phyloP scores from a whole-genome alignment of 768 basidiomycete species.

The Rhodotorula graminis region DNA sequence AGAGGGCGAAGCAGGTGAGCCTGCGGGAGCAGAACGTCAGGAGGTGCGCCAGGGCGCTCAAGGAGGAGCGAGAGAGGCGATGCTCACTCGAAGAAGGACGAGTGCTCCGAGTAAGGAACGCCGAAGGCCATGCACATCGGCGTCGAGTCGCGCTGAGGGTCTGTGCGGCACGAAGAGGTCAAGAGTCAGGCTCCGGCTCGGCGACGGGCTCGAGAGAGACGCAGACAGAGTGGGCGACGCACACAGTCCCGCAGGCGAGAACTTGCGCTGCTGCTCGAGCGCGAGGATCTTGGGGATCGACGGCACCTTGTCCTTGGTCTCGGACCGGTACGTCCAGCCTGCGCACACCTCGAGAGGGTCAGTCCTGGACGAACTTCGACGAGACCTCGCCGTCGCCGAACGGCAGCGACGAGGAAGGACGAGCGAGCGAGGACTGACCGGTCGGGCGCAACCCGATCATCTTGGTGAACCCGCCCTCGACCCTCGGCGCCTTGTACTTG shows the following conservation, averaged over 20 bases:
- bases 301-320: slow-evolving; percentile 53
- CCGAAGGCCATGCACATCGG: slow-evolving; percentile 51
- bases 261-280: slow-evolving; percentile 61
- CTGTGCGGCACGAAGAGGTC: background rate
- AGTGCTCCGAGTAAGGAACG: slow-evolving; percentile 82
- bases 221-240: background rate
- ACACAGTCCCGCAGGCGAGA: slow-evolving; percentile 55
- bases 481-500: slow-evolving; percentile 45
- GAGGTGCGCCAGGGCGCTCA: background rate
- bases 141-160: slow-evolving; percentile 62
- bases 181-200: background rate
- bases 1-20: slow-evolving; percentile 82
- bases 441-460: slow-evolving; percentile 85
- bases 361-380: no score
- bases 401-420: slow-evolving; percentile 41
- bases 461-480: slow-evolving; percentile 21
- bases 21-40: slow-evolving; percentile 15
- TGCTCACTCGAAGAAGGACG: slow-evolving; percentile 73
- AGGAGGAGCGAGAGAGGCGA: no score
- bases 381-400: background rate
- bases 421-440: slow-evolving; percentile 49
- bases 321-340: slow-evolving; percentile 47
- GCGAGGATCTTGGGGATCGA: slow-evolving; percentile 66
- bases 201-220: slow-evolving; percentile 52
- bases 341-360: no score